These are phyloP conservation scores for Triadica sebifera DNA, from an alignment of 345 rosid genomes.

Conservation along the genomic window DNA sequence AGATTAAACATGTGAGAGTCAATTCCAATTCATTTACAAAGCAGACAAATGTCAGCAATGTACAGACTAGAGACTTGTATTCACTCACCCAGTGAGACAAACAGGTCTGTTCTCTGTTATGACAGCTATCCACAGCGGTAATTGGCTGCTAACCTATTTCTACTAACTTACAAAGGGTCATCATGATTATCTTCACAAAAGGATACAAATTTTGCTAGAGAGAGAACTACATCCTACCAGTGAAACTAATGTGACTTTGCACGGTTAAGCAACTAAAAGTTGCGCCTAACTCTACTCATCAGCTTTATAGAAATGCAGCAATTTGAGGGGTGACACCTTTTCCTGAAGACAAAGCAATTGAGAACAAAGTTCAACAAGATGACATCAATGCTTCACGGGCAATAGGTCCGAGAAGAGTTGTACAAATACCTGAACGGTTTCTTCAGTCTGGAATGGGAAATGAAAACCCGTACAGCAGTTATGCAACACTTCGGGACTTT, in stretches of 20 bases:
- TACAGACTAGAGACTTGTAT: constrained; percentile 23
- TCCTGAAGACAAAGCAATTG: constrained; percentile 41
- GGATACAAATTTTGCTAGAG: constrained; percentile 7
- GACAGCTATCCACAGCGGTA: constrained; percentile 24
- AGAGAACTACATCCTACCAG: constrained; percentile 6
- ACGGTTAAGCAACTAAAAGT: constrained; percentile 12
- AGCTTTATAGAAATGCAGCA: constrained; percentile 66
- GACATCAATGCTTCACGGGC: neutral
- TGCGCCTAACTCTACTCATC: constrained; percentile 20
- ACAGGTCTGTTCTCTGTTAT: constrained; percentile 14
- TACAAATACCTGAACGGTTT: constrained; percentile 42
- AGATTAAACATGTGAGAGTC: neutral
- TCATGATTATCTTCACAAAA: constrained; percentile 8
- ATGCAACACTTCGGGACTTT: constrained; percentile 63
- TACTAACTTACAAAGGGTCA: constrained; percentile 3
- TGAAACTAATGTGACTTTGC: constrained; percentile 8
- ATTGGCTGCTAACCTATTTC: constrained; percentile 14
- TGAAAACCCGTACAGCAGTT: constrained; percentile 80
- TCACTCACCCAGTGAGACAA: constrained; percentile 25
- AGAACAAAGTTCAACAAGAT: neutral
- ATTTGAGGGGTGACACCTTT: constrained; percentile 50
- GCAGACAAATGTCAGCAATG: constrained; percentile 34
- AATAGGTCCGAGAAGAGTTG: constrained; percentile 13
- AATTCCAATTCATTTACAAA: constrained; percentile 26
- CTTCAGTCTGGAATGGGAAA: constrained; percentile 51